phyloP scores from a whole-genome alignment of 2,329 filamentous ascomycete species.

The Chaetomium sp. region DNA sequence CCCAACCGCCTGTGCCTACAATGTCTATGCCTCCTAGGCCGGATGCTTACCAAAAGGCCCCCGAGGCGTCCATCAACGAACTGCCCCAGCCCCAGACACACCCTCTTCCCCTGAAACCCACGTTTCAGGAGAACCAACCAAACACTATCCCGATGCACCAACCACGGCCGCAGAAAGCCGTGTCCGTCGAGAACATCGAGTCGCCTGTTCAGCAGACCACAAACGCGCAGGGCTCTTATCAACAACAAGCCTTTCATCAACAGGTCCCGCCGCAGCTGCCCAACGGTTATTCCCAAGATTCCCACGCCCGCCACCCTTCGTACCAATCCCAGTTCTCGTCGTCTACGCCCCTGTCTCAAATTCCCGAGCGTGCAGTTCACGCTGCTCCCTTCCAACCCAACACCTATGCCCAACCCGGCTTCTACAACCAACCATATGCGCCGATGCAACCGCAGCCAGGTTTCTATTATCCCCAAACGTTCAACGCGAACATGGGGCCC shows the following conservation, averaged over 20 bases:
- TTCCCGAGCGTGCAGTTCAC: slow-evolving; percentile 89
- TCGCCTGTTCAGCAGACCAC: slow-evolving; percentile 63
- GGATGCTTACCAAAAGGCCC: slow-evolving; percentile 31
- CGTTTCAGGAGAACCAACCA: slow-evolving; percentile 58
- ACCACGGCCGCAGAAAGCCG: slow-evolving; percentile 89
- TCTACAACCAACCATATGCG: slow-evolving; percentile 60
- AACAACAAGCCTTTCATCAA: slow-evolving; percentile 90
- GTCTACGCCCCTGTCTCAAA: slow-evolving; percentile 84
- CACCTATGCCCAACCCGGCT: slow-evolving; percentile 61
- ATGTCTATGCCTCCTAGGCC: slow-evolving; percentile 36
- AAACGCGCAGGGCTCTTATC: slow-evolving; percentile 55
- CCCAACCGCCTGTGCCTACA: slow-evolving; percentile 34
- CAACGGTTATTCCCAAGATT: slow-evolving; percentile 58
- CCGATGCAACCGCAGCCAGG: slow-evolving; percentile 60
- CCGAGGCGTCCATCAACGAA: slow-evolving; percentile 52
- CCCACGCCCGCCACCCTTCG: slow-evolving; percentile 68
- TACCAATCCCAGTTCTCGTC: slow-evolving; percentile 71
- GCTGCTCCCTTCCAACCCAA: slow-evolving; percentile 86
- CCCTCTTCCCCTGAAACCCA: slow-evolving; percentile 60
- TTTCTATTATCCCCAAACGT: slow-evolving; percentile 69
- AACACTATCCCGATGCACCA: slow-evolving; percentile 78
- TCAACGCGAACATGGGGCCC: slow-evolving; percentile 47
- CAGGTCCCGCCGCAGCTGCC: slow-evolving; percentile 79
- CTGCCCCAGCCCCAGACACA: slow-evolving; percentile 60
- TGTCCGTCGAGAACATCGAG: slow-evolving; percentile 92